These are phyloP conservation scores for Plectosphaerella sp. DNA, from an alignment of 2,329 filamentous ascomycete species.

Conservation along the genomic window DNA sequence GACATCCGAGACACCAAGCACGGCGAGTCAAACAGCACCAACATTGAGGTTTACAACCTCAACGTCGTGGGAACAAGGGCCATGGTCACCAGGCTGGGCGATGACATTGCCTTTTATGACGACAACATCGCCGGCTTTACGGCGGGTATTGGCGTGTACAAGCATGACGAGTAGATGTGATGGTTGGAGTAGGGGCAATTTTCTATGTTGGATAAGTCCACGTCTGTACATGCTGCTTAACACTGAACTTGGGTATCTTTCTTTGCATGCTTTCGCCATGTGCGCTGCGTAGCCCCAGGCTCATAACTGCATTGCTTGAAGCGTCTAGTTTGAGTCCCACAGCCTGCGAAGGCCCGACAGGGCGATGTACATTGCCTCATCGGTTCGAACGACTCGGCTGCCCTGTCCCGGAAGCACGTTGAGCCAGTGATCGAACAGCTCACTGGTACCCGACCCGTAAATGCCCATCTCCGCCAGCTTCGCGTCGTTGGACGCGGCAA, in stretches of 20 bases:
- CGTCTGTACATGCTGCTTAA: no score
- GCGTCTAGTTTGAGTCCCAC: conserved; percentile 36
- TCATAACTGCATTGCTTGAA: background rate
- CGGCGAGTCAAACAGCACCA: conserved; percentile 13
- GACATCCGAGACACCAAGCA: conserved; percentile 16
- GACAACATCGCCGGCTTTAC: conserved; percentile 35
- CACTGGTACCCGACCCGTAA: conserved; percentile 44
- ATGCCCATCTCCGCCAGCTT: conserved; percentile 58
- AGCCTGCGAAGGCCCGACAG: conserved; percentile 62
- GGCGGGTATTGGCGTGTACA: conserved; percentile 28
- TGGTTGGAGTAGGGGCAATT: background rate
- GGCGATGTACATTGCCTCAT: conserved; percentile 77
- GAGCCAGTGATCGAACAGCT: conserved; percentile 81
- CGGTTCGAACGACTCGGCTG: conserved; percentile 76
- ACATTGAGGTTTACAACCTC: conserved; percentile 35
- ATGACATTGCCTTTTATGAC: conserved; percentile 25
- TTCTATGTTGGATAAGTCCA: background rate
- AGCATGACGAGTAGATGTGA: conserved; percentile 5
- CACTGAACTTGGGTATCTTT: background rate
- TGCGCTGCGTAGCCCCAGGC: no score
- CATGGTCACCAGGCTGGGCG: conserved; percentile 33
- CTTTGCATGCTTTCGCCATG: background rate
- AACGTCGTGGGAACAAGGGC: conserved; percentile 37
- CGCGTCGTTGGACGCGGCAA: conserved; percentile 60
- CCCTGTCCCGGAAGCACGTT: conserved; percentile 78